Conservation (phyloP, 768 basidiomycete genomes). For the Pisolithus microcarpus region DNA sequence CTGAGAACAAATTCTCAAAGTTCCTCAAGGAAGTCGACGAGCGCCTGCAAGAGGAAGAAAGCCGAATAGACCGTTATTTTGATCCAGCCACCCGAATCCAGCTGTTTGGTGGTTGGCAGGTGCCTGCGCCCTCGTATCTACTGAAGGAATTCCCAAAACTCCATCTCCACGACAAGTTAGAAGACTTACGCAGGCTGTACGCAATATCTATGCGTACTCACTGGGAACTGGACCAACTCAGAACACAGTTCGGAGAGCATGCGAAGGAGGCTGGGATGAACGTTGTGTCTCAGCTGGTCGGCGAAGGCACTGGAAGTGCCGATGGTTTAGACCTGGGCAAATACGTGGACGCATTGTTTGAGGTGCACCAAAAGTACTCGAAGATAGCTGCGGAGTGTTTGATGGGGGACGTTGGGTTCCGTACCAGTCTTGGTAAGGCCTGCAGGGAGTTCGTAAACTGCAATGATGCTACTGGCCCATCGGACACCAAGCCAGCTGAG, state of each 20-base stretch:
- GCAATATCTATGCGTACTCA: constrained; percentile 79
- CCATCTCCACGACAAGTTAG: constrained; percentile 89
- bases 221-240: constrained; percentile 82
- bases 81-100: constrained; percentile 83
- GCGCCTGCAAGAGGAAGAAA: constrained; percentile 87
- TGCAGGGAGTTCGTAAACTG: constrained; percentile 93
- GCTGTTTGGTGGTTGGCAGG: constrained; percentile 72
- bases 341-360: constrained; percentile 87
- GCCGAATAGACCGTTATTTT: constrained; percentile 89
- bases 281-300: constrained; percentile 65
- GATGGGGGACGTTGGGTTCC: constrained; percentile 87
- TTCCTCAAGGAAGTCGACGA: constrained; percentile 94
- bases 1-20: constrained; percentile 83
- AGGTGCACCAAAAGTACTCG: constrained; percentile 84
- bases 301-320: constrained; percentile 47
- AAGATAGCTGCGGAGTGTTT: constrained; percentile 86
- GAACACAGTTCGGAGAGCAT: constrained; percentile 91
- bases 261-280: constrained; percentile 85
- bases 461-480: constrained; percentile 83
- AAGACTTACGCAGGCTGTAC: constrained; percentile 95
- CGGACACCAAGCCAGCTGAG: constrained; percentile 82
- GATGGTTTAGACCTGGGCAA: constrained; percentile 82
- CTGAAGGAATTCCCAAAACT: constrained; percentile 89
- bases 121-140: constrained; percentile 80
- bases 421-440: constrained; percentile 89